Evolutionary conservation across 805 yeast species (phyloP).

Genomic region (Kodamaea neixiangensis): DNA sequence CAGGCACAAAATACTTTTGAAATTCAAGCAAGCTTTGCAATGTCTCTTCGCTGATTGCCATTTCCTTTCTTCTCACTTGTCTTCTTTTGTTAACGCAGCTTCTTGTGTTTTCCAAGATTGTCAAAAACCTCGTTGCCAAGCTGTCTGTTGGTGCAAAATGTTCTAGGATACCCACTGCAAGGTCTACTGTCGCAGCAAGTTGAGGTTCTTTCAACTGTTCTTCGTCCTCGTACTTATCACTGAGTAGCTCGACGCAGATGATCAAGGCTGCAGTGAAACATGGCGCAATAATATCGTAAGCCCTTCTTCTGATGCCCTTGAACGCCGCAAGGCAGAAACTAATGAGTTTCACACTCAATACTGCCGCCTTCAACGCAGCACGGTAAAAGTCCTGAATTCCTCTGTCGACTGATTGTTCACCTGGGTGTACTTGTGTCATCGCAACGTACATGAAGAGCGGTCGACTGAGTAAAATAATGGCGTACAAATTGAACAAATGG

Average conservation of each 20-base stretch:
- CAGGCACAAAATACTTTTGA: conserved; percentile 21
- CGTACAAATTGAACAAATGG: conserved; percentile 9
- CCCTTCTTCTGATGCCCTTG: conserved; percentile 11
- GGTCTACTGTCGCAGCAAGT: conserved; percentile 12
- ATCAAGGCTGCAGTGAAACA: conserved; percentile 17
- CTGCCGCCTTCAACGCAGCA: conserved; percentile 19
- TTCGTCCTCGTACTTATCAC: not conserved
- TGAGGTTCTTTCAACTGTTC: conserved; percentile 8
- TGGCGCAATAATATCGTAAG: conserved; percentile 17
- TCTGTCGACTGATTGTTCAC: conserved; percentile 3
- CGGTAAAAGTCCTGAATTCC: conserved; percentile 14
- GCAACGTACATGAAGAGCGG: conserved; percentile 10
- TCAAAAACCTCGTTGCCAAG: conserved; percentile 8
- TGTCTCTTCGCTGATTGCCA: conserved; percentile 2
- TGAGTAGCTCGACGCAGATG: conserved; percentile 11
- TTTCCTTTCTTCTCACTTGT: not conserved
- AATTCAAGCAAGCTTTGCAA: conserved; percentile 16
- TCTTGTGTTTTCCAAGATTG: not conserved
- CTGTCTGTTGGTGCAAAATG: conserved; percentile 14
- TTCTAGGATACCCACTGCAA: conserved; percentile 13
- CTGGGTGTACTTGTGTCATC: not conserved
- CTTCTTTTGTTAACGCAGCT: not conserved
- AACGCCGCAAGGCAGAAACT: conserved; percentile 15
- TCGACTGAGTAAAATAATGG: conserved; percentile 7
- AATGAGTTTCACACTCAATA: conserved; percentile 18